A percentile compares a stretch with the other conserved stretches of the same genome.
phyloP scores from a whole-genome alignment of 23 red algal species.

The Gracilaria gracilis region DNA sequence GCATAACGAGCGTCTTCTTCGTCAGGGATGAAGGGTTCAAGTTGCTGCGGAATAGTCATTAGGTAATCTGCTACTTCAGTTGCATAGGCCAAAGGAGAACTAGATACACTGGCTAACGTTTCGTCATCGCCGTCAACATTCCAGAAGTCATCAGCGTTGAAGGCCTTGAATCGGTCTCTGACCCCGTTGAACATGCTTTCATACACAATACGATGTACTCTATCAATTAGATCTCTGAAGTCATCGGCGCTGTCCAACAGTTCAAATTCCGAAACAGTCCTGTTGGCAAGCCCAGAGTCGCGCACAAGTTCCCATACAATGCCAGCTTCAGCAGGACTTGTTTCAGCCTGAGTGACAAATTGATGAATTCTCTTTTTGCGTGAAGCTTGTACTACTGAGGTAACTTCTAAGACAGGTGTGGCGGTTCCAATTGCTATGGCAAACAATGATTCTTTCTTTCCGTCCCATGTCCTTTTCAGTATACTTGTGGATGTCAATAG shows the following conservation, averaged over 20 bases:
- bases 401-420: slow-evolving; percentile 63
- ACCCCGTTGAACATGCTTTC: slow-evolving; percentile 78
- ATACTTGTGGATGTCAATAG: slow-evolving; percentile 52
- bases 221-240: slow-evolving; percentile 35
- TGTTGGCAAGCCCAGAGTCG: slow-evolving; percentile 30
- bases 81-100: slow-evolving; percentile 75
- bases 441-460: slow-evolving; percentile 57
- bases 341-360: slow-evolving; percentile 53
- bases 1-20: slow-evolving; percentile 70
- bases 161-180: slow-evolving; percentile 43
- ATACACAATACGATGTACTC: slow-evolving; percentile 68
- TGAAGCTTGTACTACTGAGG: slow-evolving; percentile 35
- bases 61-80: slow-evolving; percentile 83
- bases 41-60: slow-evolving; percentile 86
- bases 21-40: slow-evolving; percentile 89
- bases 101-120: slow-evolving; percentile 64
- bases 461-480: slow-evolving; percentile 66
- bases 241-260: slow-evolving; percentile 37
- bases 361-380: slow-evolving; percentile 41
- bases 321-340: slow-evolving; percentile 35
- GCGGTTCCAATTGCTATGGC: slow-evolving; percentile 62
- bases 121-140: slow-evolving; percentile 63
- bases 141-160: slow-evolving; percentile 59
- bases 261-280: slow-evolving; percentile 65
- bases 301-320: slow-evolving; percentile 66